These are phyloP conservation scores for Arthrobotrys pseudoclavata DNA, from an alignment of 2,329 filamentous ascomycete species.

Conservation along the genomic window DNA sequence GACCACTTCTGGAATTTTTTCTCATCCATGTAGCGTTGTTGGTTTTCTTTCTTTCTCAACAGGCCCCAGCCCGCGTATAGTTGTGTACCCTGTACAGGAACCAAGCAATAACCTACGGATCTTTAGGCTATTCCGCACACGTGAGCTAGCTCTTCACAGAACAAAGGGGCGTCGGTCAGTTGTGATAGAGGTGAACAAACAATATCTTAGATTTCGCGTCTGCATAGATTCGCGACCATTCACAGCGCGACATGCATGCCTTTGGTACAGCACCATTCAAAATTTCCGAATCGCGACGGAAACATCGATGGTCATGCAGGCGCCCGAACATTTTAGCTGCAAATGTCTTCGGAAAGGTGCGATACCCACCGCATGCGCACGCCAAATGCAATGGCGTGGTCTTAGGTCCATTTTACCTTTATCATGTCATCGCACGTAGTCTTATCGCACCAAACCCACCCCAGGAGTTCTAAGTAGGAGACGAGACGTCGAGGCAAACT, in stretches of 20 bases:
- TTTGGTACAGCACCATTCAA: not conserved
- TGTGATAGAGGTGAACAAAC: too few relatives aligned
- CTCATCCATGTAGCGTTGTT: not conserved
- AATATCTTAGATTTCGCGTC: not conserved
- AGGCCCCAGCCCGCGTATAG: not conserved
- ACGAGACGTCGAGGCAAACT: too few relatives aligned
- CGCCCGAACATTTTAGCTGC: not conserved
- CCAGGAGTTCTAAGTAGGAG: too few relatives aligned
- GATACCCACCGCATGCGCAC: not conserved
- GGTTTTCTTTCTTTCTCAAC: not conserved
- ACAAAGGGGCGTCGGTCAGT: too few relatives aligned
- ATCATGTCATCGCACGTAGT: too few relatives aligned
- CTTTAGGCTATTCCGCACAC: not conserved
- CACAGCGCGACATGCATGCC: too few relatives aligned
- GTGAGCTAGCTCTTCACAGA: not conserved
- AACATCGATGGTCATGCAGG: not conserved
- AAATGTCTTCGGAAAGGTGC: not conserved
- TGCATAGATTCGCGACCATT: not conserved
- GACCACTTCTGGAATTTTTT: not conserved
- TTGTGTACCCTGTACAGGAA: too few relatives aligned
- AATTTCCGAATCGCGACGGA: conserved; percentile 5
- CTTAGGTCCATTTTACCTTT: not conserved
- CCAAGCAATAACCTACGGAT: too few relatives aligned
- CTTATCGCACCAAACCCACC: too few relatives aligned
- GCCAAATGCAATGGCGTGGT: not conserved